A percentile compares a stretch with the other conserved stretches of the same genome.
phyloP scores from a whole-genome alignment of 2,329 filamentous ascomycete genomes.

The Malbranchea cinnamomea region DNA sequence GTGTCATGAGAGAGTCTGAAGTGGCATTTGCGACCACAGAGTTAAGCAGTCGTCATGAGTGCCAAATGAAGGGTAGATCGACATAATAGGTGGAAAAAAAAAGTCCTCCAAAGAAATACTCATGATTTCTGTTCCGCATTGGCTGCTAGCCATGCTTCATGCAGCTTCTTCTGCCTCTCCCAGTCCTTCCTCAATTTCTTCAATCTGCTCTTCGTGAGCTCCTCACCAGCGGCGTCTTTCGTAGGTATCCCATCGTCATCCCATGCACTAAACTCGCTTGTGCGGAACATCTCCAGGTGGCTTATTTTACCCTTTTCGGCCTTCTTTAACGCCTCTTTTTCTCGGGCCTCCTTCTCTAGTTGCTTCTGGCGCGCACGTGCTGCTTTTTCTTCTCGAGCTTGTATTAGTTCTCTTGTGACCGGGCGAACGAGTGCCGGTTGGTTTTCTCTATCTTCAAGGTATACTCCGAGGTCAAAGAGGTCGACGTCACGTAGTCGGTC shows the following conservation, averaged over 20 bases:
- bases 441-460: slow-evolving; percentile 64
- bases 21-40: no score
- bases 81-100: no score
- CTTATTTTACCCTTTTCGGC: slow-evolving; percentile 42
- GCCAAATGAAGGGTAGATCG: no score
- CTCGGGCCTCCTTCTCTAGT: slow-evolving; percentile 45
- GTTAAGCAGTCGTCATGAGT: no score
- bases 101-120: no score
- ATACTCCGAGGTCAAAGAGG: slow-evolving; percentile 69
- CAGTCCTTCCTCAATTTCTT: slow-evolving; percentile 85
- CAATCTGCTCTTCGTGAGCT: slow-evolving; percentile 60
- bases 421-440: slow-evolving; percentile 59
- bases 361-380: slow-evolving; percentile 30
- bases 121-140: no score
- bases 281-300: slow-evolving; percentile 43
- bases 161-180: slow-evolving; percentile 76
- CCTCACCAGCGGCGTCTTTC: slow-evolving; percentile 60
- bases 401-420: slow-evolving; percentile 43
- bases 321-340: slow-evolving; percentile 37
- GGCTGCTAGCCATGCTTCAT: slow-evolving; percentile 45
- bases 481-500: slow-evolving; percentile 69
- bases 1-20: no score
- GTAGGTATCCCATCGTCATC: slow-evolving; percentile 69
- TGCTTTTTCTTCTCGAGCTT: slow-evolving; percentile 35
- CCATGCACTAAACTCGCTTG: slow-evolving; percentile 57